Evolutionary conservation across 495 filamentous ascomycete species (phyloP), one percentile per base, ranked within the genome.

Genomic region (Talaromyces thailandensis): DNA sequence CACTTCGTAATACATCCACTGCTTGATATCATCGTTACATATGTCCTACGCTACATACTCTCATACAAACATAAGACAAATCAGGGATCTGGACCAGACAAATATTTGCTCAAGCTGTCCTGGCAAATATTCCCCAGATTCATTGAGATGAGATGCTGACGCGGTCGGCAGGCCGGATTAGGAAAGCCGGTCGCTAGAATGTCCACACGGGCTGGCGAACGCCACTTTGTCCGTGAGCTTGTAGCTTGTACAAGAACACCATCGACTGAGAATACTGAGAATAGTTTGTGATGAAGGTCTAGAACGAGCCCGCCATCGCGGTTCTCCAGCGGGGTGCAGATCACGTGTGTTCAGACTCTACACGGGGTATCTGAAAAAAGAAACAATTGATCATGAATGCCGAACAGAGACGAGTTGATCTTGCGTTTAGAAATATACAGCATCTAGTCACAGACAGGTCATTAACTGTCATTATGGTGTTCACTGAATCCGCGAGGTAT

Each of bases 231-330:
- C 32, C 11, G 12, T 37, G 9, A 3, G 7, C 0, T 9, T 9
- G 7, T 6, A 31, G 29, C 29, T 31, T 31, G 29, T 37, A 37
- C 28, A 29, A 29, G 28, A 29, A 40, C 35, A 32, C 14, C 11
- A 8, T 31, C 24, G 29, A n/a, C n/a, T n/a, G n/a, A n/a, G n/a
- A 23, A 6, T 31, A 28, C 16, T 23, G 16, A 32, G 3, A 18
- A 28, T 18, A 40, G 29, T 28, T 53, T 29, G 28, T 6, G 55
- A 21, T 57, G n/a, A 5, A n/a, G 26, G 57, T 40, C 57, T 59
- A 59, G 57, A 59, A 24, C 57, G 57, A 59, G 57, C 57, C 57
- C 57, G 57, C 57, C 57, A 26, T 43, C 11, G 57, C 57, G 57
- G 57, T 59, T 59, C 50, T 28, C 25, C 57, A 37, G 55, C 57